Percentiles rank a stretch among this genome's conserved stretches.
These are phyloP conservation scores for Aspergillus pseudotamarii DNA, from an alignment of 2,329 filamentous ascomycete species.

Conservation along the genomic window DNA sequence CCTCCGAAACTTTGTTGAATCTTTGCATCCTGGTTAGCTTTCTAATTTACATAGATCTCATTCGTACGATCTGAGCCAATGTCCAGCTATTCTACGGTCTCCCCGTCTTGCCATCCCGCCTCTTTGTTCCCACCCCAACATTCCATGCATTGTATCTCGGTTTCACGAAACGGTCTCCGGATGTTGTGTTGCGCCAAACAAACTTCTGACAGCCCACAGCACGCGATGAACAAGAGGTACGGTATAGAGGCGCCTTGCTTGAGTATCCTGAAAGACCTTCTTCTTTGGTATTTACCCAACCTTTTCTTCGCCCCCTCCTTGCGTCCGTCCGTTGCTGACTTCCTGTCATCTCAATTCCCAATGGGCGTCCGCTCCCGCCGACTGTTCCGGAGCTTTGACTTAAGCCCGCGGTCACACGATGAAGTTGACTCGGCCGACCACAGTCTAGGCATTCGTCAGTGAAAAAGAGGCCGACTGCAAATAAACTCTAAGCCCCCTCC, in stretches of 20 bases:
- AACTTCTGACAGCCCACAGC: constrained; percentile 23
- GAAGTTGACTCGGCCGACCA: constrained; percentile 1
- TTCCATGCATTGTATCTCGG: constrained; percentile 20
- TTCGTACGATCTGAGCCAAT: constrained; percentile 1
- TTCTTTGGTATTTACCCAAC: background rate
- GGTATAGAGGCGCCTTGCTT: background rate
- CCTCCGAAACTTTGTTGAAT: constrained; percentile 3
- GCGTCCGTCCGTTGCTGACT: background rate
- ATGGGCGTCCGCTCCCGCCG: background rate
- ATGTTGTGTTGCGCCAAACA: constrained; percentile 24
- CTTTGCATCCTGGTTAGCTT: constrained; percentile 2
- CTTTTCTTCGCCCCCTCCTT: background rate
- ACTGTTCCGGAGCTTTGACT: background rate
- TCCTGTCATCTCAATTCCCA: background rate
- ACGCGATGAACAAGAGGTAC: constrained; percentile 12
- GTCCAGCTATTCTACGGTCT: constrained; percentile 1
- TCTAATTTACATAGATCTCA: constrained; percentile 1
- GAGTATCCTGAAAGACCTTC: background rate
- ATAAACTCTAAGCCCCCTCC: constrained; percentile 1
- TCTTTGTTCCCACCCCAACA: constrained; percentile 15
- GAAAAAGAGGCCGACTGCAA: constrained; percentile 2
- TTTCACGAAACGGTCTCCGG: constrained; percentile 27
- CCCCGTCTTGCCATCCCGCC: constrained; percentile 2
- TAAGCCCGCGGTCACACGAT: constrained; percentile 9
- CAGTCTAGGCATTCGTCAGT: background rate